These are phyloP conservation scores for Aureobasidium sp. DNA, from an alignment of 2,329 filamentous ascomycete species.

Conservation along the genomic window DNA sequence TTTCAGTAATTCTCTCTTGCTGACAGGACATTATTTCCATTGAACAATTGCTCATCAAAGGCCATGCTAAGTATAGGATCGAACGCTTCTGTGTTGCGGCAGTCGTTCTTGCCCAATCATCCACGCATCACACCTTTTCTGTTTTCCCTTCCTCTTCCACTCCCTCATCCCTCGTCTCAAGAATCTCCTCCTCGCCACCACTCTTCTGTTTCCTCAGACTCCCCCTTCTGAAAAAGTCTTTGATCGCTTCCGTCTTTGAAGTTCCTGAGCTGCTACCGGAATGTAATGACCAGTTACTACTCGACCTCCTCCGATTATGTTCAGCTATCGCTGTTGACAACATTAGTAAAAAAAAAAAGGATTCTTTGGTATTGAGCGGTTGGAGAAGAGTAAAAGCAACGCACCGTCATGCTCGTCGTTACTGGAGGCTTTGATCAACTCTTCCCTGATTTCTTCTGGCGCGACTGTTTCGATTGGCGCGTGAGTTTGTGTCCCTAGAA, in stretches of 20 bases:
- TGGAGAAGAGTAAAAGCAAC: background rate
- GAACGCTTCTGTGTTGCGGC: too few species aligned
- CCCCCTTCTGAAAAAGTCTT: background rate
- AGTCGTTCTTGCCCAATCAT: too few species aligned
- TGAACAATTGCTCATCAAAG: too few species aligned
- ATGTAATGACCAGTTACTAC: background rate
- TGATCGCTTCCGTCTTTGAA: slow-evolving; percentile 3
- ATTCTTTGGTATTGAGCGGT: too few species aligned
- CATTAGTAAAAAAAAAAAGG: background rate
- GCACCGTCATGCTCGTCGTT: background rate
- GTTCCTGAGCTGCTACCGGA: background rate
- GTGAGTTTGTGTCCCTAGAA: background rate
- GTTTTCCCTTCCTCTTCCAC: background rate
- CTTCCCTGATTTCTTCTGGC: slow-evolving; percentile 8
- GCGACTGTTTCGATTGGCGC: background rate
- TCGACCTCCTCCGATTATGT: background rate
- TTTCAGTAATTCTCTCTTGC: too few species aligned
- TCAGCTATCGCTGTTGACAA: background rate
- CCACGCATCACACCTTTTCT: background rate
- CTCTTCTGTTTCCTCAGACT: background rate
- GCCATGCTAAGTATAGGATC: too few species aligned
- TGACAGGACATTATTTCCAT: too few species aligned
- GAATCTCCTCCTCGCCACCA: background rate
- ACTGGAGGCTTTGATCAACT: background rate
- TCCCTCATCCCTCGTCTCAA: background rate